phyloP scores from a whole-genome alignment of 768 basidiomycete species.

The Serendipita sp. region DNA sequence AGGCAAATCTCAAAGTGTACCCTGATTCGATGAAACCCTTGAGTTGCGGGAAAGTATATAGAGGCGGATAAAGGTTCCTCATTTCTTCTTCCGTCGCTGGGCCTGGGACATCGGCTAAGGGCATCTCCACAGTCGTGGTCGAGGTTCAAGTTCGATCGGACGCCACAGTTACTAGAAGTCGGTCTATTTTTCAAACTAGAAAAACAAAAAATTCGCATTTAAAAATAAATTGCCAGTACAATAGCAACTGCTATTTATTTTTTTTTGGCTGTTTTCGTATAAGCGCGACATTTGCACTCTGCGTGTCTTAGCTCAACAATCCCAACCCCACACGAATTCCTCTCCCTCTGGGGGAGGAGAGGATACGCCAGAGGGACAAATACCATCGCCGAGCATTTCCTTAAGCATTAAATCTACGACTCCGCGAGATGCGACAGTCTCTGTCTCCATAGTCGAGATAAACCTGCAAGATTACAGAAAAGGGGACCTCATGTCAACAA shows the following conservation, averaged over 20 bases:
- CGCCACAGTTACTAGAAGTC: not conserved
- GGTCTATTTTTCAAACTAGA: not conserved
- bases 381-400: conserved; percentile 52
- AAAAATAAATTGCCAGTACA: too few relatives aligned
- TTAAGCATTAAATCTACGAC: conserved; percentile 61
- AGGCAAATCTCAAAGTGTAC: conserved; percentile 19
- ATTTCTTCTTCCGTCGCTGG: conserved; percentile 56
- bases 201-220: not conserved
- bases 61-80: conserved; percentile 48
- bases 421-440: conserved; percentile 70
- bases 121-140: not conserved
- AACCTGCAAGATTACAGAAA: conserved; percentile 23
- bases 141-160: not conserved
- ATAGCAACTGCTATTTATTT: not conserved
- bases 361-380: conserved; percentile 27
- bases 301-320: conserved; percentile 29
- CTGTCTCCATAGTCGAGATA: conserved; percentile 89
- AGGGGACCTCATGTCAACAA: conserved; percentile 17
- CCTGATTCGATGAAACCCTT: conserved; percentile 68
- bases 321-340: conserved; percentile 56
- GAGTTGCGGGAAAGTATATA: conserved; percentile 59
- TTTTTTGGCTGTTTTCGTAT: too few relatives aligned
- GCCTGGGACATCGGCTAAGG: conserved; percentile 21
- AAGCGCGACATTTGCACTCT: too few relatives aligned
- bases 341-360: conserved; percentile 13